Evolutionary conservation across 768 basidiomycete species (phyloP), one percentile per base, ranked within the genome.

Genomic region (Postia placenta): DNA sequence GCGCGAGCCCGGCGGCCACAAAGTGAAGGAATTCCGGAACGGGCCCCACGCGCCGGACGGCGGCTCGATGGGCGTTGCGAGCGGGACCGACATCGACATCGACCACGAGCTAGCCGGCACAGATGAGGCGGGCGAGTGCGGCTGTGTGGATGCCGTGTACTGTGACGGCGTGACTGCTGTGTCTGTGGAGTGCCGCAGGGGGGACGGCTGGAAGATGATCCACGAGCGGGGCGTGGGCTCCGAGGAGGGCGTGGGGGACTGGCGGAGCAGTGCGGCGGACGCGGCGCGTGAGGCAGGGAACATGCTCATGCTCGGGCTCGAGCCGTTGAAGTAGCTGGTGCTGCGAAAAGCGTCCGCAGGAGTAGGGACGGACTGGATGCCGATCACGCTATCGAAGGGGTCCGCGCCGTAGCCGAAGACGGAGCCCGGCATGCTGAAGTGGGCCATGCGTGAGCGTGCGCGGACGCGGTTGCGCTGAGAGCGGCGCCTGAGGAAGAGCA

Each of bases 291-390:
- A 22, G 15, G 38, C 38, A 20, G 9, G 40, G 40, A 24, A 19
- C 20, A n/a, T n/a, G n/a, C n/a, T n/a, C n/a, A n/a, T 26, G 42
- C 24, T 20, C 42, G 42, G 42, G 42, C 24, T 25, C 28, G 22
- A 44, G n/a, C n/a, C n/a, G n/a, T n/a, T n/a, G 11, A 17, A 23
- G 33, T 30, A 20, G 30, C 30, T 35, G 19, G 33, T 28, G 5
- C 45, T 30, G 17, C 45, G 45, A 30, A 45, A 45, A n/a, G 45
- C 45, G 45, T 45, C 45, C 17, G 45, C 45, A 24, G 33, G 30
- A 11, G 45, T 45, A 30, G 20, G 45, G 20, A 45, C 45, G 45
- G 30, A 35, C 45, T 45, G 20, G 45, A 45, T 36, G 4, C 28
- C 45, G 20, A 30, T 36, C 24, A n/a, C 28, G 12, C 33, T 28